Conservation (phyloP, 345 rosid species). For the Brassica incana region DNA sequence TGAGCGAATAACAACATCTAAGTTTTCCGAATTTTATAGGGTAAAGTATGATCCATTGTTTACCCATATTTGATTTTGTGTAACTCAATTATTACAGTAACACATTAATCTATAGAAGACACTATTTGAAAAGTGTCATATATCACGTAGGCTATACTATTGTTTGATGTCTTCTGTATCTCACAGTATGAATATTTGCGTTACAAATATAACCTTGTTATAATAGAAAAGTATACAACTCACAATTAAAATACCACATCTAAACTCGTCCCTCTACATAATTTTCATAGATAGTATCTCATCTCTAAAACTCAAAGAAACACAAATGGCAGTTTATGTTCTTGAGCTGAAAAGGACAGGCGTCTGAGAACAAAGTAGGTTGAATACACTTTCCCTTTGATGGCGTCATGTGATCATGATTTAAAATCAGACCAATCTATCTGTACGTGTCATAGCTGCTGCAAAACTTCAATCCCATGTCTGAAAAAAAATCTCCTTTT, state of each 20-base stretch:
- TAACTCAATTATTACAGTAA: too few relatives aligned
- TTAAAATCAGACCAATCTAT: slow-evolving; percentile 16
- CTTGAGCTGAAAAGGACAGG: not conserved
- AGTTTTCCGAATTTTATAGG: not conserved
- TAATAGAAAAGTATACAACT: not conserved
- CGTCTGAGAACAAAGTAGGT: not conserved
- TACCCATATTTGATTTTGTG: not conserved
- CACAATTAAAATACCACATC: not conserved
- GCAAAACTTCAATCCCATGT: slow-evolving; percentile 11
- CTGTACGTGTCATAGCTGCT: slow-evolving; percentile 11
- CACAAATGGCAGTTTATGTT: slow-evolving; percentile 10
- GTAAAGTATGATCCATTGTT: not conserved
- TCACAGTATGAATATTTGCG: not conserved
- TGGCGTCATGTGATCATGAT: slow-evolving; percentile 16
- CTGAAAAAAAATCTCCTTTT: slow-evolving; percentile 2
- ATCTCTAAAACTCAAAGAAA: slow-evolving; percentile 17
- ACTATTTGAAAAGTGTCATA: too few relatives aligned
- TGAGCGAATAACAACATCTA: slow-evolving; percentile 18
- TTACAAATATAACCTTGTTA: too few relatives aligned
- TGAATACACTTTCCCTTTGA: not conserved
- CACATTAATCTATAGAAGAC: too few relatives aligned
- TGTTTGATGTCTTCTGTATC: too few relatives aligned
- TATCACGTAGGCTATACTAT: not conserved
- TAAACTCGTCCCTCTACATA: not conserved
- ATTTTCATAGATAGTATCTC: slow-evolving; percentile 10